Evolutionary conservation across 257 asterid species (phyloP).

Genomic region (Hygrophila difformis): DNA sequence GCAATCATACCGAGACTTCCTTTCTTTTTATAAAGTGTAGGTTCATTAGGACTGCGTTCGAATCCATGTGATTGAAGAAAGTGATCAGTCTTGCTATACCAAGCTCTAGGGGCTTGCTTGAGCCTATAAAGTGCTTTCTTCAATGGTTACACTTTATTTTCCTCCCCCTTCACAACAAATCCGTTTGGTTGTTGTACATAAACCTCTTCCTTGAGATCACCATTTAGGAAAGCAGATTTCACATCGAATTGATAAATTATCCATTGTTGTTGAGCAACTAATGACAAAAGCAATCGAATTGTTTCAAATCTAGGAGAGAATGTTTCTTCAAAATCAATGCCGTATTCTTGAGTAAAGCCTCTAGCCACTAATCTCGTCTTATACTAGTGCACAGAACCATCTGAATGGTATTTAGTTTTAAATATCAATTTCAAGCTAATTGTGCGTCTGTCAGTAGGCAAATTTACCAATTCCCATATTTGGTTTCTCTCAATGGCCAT

Average conservation of each 20-base stretch:
- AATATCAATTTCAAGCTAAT: background rate
- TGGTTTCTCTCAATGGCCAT: background rate
- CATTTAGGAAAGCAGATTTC: background rate
- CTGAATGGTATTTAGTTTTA: background rate
- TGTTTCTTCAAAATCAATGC: background rate
- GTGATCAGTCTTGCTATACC: background rate
- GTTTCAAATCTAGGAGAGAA: background rate
- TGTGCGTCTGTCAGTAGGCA: background rate
- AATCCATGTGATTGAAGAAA: background rate
- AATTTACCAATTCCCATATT: background rate
- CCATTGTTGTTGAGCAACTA: background rate
- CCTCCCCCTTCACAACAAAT: background rate
- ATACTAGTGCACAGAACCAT: background rate
- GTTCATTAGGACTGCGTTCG: background rate
- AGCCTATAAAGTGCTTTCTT: background rate
- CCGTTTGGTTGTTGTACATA: constrained; percentile 1
- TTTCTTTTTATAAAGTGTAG: background rate
- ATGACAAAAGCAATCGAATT: background rate
- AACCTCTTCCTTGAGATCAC: background rate
- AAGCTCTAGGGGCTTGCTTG: background rate
- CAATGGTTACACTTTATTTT: background rate
- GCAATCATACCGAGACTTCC: background rate
- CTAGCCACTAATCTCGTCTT: background rate
- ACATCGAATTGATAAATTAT: background rate
- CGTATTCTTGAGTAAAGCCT: background rate